Percentiles rank a stretch among this genome's conserved stretches.
Evolutionary conservation across 495 filamentous ascomycete species (phyloP).

Genomic region (Hamigera avellanea): DNA sequence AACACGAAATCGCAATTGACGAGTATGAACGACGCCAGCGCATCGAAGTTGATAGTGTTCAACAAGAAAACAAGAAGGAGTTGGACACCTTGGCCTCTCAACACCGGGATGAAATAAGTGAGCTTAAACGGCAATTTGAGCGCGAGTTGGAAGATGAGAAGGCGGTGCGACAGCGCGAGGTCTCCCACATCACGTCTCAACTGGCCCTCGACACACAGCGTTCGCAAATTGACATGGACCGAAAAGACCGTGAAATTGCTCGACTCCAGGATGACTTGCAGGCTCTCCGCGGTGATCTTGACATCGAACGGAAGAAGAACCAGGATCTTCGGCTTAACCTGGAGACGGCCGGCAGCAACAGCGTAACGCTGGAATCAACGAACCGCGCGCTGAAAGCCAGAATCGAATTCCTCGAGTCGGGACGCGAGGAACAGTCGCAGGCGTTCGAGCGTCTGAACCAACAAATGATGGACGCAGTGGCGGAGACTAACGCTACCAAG

Average conservation of each 20-base stretch:
- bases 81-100: constrained; percentile 24
- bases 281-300: constrained; percentile 44
- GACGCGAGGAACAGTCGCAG: constrained; percentile 72
- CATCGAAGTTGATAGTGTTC: constrained; percentile 32
- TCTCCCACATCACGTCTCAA: constrained; percentile 50
- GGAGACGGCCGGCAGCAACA: constrained; percentile 50
- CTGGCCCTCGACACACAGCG: constrained; percentile 52
- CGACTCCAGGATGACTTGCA: constrained; percentile 42
- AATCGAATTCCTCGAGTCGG: constrained; percentile 80
- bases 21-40: constrained; percentile 40
- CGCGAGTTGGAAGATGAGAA: constrained; percentile 57
- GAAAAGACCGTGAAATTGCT: constrained; percentile 48
- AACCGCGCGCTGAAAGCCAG: constrained; percentile 63
- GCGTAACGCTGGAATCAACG: constrained; percentile 57
- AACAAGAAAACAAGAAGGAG: constrained; percentile 29
- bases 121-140: constrained; percentile 35
- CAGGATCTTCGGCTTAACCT: constrained; percentile 47
- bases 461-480: constrained; percentile 63
- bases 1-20: constrained; percentile 47
- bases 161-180: constrained; percentile 44
- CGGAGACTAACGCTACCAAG: constrained; percentile 53
- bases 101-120: constrained; percentile 39
- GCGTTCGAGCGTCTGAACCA: constrained; percentile 67
- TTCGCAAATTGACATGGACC: constrained; percentile 47
- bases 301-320: constrained; percentile 47